Evolutionary conservation across 352 stramenopile genomes (phyloP), one percentile per base, ranked within the genome.

Genomic region (Phytophthora sojae): DNA sequence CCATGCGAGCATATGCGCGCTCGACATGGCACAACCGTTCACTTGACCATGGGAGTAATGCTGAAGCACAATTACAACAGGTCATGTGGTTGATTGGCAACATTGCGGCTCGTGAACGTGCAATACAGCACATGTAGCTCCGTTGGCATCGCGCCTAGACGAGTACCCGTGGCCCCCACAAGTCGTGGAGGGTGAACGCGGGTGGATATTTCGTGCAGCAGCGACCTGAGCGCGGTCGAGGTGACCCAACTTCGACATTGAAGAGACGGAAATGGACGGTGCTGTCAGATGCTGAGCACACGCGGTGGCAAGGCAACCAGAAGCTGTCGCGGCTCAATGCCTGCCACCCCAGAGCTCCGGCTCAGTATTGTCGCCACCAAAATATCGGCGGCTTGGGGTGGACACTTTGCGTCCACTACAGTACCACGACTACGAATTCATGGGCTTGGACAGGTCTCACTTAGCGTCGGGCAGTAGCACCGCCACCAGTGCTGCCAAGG

Each of bases 391-490:
- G 19, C 49, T 50, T 29, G 58, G 67, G 25, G 44, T 63, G 52
- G 49, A 53, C 57, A 67, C 32, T 8, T n/a, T 42, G 44, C 35
- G 64, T 66, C 64, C 56, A 12, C 51, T 50, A 17, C 4, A 15
- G 35, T 39, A 39, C 26, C 15, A 25, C 12, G 25, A 50, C 30
- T 49, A 32, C 32, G 26, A 35, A 21, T 50, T 26, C 23, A 25
- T 37, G 58, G 23, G 45, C 23, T 45, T 25, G 59, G 42, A 35
- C 19, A 56, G 62, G 53, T 69, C 58, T 64, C 66, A 64, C 23
- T 73, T 64, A 61, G 39, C 21, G 66, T 54, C 60, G 53, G 60
- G 53, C 29, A 73, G 66, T 73, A 35, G 57, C 19, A 71, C 54
- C 3, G 9, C 14, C n/a, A 26, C 17, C 19, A 21, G 4, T 17